Evolutionary conservation across 768 basidiomycete species (phyloP).

Genomic region (Psilocybe cyanescens): DNA sequence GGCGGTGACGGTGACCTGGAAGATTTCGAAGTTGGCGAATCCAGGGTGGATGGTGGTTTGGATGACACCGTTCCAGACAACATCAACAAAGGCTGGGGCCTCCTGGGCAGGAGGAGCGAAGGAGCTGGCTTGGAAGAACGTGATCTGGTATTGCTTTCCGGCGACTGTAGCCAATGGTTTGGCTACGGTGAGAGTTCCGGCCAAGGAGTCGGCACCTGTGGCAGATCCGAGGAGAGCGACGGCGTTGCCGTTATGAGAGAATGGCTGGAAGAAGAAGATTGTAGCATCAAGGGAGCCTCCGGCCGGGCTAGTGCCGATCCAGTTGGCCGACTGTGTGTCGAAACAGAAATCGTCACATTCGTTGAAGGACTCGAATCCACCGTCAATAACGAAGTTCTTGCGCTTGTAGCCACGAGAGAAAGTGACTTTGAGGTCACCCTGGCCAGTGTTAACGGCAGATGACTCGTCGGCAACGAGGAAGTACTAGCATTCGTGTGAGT

Average conservation of each 20-base stretch:
- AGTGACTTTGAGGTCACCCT: constrained; percentile 48
- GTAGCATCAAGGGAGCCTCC: constrained; percentile 45
- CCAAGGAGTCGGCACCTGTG: constrained; percentile 34
- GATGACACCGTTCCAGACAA: constrained; percentile 46
- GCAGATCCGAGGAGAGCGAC: constrained; percentile 49
- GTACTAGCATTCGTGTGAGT: constrained; percentile 34
- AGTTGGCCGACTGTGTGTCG: constrained; percentile 36
- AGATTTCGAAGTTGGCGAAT: constrained; percentile 41
- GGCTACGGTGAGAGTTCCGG: constrained; percentile 41
- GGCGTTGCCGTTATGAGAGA: constrained; percentile 42
- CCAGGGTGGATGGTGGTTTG: constrained; percentile 39
- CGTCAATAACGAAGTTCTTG: constrained; percentile 40
- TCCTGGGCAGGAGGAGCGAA: constrained; percentile 39
- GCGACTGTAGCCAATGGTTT: constrained; percentile 35
- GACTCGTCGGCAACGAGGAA: constrained; percentile 44
- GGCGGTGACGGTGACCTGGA: constrained; percentile 37
- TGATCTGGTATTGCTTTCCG: constrained; percentile 41
- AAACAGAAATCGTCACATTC: constrained; percentile 46
- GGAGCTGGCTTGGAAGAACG: constrained; percentile 45
- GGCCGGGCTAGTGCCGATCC: constrained; percentile 40
- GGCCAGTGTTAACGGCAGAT: constrained; percentile 50
- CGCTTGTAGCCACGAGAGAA: constrained; percentile 51
- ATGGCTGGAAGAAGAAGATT: constrained; percentile 44
- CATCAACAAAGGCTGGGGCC: constrained; percentile 37
- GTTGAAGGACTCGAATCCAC: constrained; percentile 46